Base-by-base conservation (phyloP, 768 basidiomycete genomes). In the Lactifluus piperatus region DNA sequence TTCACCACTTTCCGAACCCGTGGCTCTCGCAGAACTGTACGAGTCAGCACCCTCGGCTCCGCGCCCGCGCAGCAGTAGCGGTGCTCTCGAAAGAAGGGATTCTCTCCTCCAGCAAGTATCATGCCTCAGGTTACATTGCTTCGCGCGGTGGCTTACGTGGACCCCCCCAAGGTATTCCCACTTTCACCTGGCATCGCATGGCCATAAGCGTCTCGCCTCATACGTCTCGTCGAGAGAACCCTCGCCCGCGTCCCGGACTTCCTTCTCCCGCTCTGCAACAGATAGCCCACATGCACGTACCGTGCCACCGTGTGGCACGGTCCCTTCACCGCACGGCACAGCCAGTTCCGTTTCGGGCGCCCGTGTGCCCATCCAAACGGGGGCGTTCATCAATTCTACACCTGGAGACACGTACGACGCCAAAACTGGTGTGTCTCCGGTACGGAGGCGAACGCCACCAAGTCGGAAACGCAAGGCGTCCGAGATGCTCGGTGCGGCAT, bases 401-500 rank as follows among this genome's bases (percentile, higher is more conserved):
- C 54, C 54, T 5, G 54, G 22, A 22, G 59, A 60, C n/a, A 20
- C 60, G 4, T 44, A 51, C 27, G 60, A 56, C 13, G 13, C 26
- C 1, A 32, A 18, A 5, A 1, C 8, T 0, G 54, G 41, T 14
- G 22, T 22, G 50, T 20, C 26, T 5, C 18, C 51, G 46, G 20
- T 22, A 7, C 54, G 43, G 36, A 34, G 54, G 29, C 54, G 44
- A 39, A 56, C 50, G 24, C 34, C 60, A 18, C 60, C 60, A 13
- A 2, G n/a, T 18, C 43, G 60, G 32, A 61, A 61, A 51, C 60
- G 60, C 54, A 61, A 61, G 54, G 60, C 54, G 24, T 56, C 55
- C 13, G 60, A 61, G 49, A 61, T 61, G 60, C 49, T 56, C 44
- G 60, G 55, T 14, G 29, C 56, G 24, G 53, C 44, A 3, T 56